phyloP scores from a whole-genome alignment of 2,329 filamentous ascomycete species.

The Aspergillus sergii region DNA sequence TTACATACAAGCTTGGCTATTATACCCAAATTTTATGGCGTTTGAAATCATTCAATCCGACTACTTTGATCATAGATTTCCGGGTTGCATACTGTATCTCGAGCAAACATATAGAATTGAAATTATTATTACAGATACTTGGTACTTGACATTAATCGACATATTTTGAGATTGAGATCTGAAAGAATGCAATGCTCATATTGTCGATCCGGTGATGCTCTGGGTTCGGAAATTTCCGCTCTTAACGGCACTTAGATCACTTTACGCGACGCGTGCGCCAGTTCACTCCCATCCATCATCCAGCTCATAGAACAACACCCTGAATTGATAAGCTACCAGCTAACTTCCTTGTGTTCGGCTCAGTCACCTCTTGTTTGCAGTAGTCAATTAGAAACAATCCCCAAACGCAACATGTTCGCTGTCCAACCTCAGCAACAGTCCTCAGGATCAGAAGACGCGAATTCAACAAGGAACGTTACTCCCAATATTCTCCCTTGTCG shows the following conservation, averaged over 20 bases:
- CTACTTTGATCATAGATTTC: background rate
- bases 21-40: conserved; percentile 21
- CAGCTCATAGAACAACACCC: background rate
- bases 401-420: conserved; percentile 33
- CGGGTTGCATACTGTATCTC: background rate
- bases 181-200: background rate
- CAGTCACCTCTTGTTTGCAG: background rate
- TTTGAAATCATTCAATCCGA: conserved; percentile 6
- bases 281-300: background rate
- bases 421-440: conserved; percentile 33
- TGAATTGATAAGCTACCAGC: background rate
- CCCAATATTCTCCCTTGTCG: conserved; percentile 79
- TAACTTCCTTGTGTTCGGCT: background rate
- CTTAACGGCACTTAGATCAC: conserved; percentile 16
- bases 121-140: background rate
- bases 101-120: background rate
- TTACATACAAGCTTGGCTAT: conserved; percentile 8
- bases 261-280: conserved; percentile 36
- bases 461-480: conserved; percentile 45
- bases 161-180: background rate
- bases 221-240: conserved; percentile 3
- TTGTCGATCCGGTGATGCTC: background rate
- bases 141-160: background rate
- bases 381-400: background rate
- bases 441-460: conserved; percentile 20